Evolutionary conservation across 306 rosid genomes (phyloP).

Genomic region (Acacia melanoxylon): DNA sequence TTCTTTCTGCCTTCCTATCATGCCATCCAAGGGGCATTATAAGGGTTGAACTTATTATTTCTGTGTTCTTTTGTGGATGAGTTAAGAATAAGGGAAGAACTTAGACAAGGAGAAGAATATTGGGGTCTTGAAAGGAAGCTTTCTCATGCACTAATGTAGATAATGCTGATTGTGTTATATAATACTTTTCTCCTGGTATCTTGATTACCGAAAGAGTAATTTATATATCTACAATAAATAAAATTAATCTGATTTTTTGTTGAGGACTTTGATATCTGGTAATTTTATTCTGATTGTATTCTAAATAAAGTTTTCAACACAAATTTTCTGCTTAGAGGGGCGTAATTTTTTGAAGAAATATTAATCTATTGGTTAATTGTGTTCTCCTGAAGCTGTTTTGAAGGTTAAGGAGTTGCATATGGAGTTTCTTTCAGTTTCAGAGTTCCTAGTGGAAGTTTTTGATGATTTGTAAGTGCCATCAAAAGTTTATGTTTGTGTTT

Average conservation of each 20-base stretch:
- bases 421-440: constrained; percentile 85
- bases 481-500: constrained; percentile 25
- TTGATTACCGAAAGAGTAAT: neutral
- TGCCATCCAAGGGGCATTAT: too few species aligned
- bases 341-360: constrained; percentile 14
- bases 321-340: constrained; percentile 13
- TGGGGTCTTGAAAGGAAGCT: too few species aligned
- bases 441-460: constrained; percentile 86
- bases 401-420: constrained; percentile 87
- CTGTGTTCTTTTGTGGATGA: too few species aligned
- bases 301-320: neutral
- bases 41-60: too few species aligned
- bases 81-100: too few species aligned
- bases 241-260: neutral
- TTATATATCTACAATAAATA: neutral
- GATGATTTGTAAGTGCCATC: constrained; percentile 79
- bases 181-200: neutral
- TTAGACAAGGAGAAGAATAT: too few species aligned
- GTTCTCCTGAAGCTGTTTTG: constrained; percentile 48
- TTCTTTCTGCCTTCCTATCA: too few species aligned
- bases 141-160: too few species aligned
- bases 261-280: neutral
- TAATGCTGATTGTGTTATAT: neutral
- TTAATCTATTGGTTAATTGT: constrained; percentile 32
- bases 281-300: neutral